Evolutionary conservation across 306 rosid genomes (phyloP).

Genomic region (Mimosa pudica): DNA sequence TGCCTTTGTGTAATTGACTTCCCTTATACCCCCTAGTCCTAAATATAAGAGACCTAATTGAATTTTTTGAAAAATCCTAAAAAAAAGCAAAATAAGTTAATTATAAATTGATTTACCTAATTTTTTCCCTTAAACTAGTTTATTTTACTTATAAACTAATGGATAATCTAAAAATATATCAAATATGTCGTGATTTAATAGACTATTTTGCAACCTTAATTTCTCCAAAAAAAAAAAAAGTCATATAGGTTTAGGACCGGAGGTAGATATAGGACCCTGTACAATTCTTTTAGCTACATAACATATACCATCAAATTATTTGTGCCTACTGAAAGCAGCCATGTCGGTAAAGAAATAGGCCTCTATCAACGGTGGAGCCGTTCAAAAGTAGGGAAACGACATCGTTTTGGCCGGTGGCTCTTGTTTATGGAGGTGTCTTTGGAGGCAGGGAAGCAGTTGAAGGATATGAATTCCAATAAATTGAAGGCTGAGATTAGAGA

Average conservation of each 20-base stretch:
- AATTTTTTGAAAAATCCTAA: too few species aligned
- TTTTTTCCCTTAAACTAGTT: too few species aligned
- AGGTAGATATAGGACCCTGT: conserved; percentile 33
- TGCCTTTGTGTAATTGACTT: conserved; percentile 41
- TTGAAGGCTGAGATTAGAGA: conserved; percentile 71
- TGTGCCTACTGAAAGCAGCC: conserved; percentile 40
- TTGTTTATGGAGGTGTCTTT: conserved; percentile 54
- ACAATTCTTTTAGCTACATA: not conserved
- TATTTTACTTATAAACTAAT: too few species aligned
- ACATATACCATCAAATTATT: conserved; percentile 14
- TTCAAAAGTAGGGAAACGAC: conserved; percentile 11
- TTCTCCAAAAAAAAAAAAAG: too few species aligned
- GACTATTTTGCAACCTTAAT: too few species aligned
- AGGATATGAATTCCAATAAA: conserved; percentile 78
- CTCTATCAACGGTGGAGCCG: conserved; percentile 51
- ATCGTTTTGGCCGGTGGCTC: conserved; percentile 50
- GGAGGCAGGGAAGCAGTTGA: conserved; percentile 70
- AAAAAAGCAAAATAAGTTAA: too few species aligned
- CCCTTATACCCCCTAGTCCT: not conserved
- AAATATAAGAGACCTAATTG: too few species aligned
- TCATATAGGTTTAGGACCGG: too few species aligned
- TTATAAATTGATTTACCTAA: too few species aligned
- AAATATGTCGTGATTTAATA: too few species aligned
- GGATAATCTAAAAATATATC: too few species aligned
- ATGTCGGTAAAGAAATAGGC: conserved; percentile 83